Evolutionary conservation across 306 rosid species (phyloP), one percentile per base, ranked within the genome.

Genomic region (Spatholobus suberectus): DNA sequence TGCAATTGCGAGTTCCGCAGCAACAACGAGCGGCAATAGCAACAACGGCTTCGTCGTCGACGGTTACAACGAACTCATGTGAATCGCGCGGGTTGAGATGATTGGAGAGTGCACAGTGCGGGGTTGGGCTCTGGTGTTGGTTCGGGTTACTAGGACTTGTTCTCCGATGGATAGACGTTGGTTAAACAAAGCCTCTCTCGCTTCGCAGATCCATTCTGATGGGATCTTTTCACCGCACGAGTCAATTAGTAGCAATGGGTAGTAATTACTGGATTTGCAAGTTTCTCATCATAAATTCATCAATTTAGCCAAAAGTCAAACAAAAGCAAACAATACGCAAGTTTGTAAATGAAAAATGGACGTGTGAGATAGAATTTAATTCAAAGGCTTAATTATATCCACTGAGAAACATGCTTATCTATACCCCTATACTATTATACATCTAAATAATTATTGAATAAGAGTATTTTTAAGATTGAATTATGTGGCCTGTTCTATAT

Each of bases 121-220:
- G 32, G 32, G 32, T 29, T 29, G 32, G 32, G n/a, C n/a, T n/a
- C n/a, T 29, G 32, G 32, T 29, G 32, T 29, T 29, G 3, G 32
- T 29, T 41, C 15, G 66, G 4, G 20, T 38, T 23, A 43, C 40
- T 15, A 24, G 58, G 78, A 17, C 49, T 58, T 17, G 40, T 58
- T 57, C 80, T 62, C 71, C 80, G 70, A 76, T 41, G 57, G 6
- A 23, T 43, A 8, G 7, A 21, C 9, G 35, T 17, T 8, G 13
- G 27, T 55, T 54, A 75, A 40, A 59, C 80, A 46, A 17, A 27
- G n/a, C 51, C 15, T 37, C 32, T 66, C 27, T 20, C 27, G 21
- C 26, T 24, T 59, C 57, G 27, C 70, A 59, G 80, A 59, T 59
- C 80, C 80, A 76, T 17, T n/a, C 13, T 40, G 70, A 76, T 76